A percentile compares a stretch with the other conserved stretches of the same genome.
phyloP scores from a whole-genome alignment of 768 basidiomycete genomes.

The Pleurotus citrinopileatus region DNA sequence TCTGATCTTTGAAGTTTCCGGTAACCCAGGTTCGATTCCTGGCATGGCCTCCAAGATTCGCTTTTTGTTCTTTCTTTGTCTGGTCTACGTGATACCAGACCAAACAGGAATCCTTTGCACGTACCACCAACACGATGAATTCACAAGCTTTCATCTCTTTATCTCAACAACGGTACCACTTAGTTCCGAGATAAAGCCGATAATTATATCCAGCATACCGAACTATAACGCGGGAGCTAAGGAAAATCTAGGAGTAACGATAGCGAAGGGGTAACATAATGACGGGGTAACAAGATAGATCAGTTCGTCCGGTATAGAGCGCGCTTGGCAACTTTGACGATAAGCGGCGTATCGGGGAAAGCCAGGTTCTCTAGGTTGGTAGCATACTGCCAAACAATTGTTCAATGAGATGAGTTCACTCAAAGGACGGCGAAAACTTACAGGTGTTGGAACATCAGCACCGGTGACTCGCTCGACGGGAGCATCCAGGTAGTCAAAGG shows the following conservation, averaged over 20 bases:
- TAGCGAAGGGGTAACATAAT: conserved; percentile 8
- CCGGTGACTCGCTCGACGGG: conserved; percentile 98
- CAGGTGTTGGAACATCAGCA: conserved; percentile 96
- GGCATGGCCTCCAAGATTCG: not conserved
- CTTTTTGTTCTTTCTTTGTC: not conserved
- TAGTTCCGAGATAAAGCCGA: no score
- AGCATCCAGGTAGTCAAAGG: conserved; percentile 97
- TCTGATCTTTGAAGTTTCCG: conserved; percentile 9
- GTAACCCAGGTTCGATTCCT: conserved; percentile 11
- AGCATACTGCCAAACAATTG: conserved; percentile 63
- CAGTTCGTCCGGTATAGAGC: conserved; percentile 87
- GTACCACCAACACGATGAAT: no score
- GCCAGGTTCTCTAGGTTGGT: conserved; percentile 83
- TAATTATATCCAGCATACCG: no score
- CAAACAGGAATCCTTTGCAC: no score
- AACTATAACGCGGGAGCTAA: no score
- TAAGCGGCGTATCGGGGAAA: conserved; percentile 90
- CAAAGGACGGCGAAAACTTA: conserved; percentile 36
- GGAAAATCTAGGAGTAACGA: conserved; percentile 7
- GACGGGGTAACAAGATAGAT: conserved; percentile 18
- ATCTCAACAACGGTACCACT: no score
- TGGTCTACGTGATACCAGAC: no score
- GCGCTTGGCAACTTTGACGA: conserved; percentile 94
- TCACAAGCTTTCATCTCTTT: no score
- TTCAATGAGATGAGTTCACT: conserved; percentile 1